Conservation (phyloP, 2,329 filamentous ascomycete species). For the Purpureocillium takamizusanense region DNA sequence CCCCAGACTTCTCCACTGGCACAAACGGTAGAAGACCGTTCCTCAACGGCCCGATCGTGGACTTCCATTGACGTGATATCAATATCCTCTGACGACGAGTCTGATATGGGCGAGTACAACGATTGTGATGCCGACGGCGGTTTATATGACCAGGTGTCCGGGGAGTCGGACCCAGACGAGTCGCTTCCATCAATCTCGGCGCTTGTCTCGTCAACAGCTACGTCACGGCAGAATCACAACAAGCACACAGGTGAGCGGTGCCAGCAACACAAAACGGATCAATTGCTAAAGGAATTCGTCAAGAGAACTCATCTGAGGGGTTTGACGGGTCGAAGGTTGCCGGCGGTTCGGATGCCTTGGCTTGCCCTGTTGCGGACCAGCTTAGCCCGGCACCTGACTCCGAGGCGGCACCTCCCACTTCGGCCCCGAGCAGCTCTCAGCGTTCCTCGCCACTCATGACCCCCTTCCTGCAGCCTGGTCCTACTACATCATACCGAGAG, state of each 20-base stretch:
- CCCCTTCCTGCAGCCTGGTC: not conserved
- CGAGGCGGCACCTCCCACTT: not conserved
- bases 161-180: not conserved
- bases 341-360: no score
- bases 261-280: no score
- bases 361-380: no score
- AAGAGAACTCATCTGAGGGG: no score
- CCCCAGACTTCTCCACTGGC: not conserved
- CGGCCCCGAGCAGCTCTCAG: not conserved
- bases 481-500: no score
- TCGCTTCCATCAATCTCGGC: constrained; percentile 2
- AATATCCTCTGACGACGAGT: constrained; percentile 1
- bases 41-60: not conserved
- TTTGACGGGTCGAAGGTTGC: no score
- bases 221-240: no score
- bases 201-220: not conserved
- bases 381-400: not conserved
- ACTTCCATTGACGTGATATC: constrained; percentile 1
- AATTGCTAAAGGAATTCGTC: no score
- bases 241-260: no score
- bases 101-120: not conserved
- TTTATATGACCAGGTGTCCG: not conserved
- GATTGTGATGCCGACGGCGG: not conserved
- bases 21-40: not conserved
- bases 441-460: not conserved